These are phyloP conservation scores for Closterium sp. DNA, from an alignment of 139 green algal genomes.

Conservation along the genomic window DNA sequence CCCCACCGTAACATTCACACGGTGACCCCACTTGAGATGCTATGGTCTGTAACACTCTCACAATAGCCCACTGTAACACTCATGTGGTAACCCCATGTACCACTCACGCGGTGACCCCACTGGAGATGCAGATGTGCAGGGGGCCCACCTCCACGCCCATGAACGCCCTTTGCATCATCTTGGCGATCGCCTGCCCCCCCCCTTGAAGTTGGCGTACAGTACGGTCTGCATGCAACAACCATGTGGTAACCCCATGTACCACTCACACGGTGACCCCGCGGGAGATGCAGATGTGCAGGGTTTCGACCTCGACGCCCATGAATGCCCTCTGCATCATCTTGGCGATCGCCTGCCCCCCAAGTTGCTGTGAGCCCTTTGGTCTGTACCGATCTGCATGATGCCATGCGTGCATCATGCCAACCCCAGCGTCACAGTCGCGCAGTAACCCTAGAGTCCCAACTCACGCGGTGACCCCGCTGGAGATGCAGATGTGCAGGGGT, in stretches of 20 bases:
- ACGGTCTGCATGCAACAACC: not conserved
- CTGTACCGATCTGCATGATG: not conserved
- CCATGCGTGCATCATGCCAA: not conserved
- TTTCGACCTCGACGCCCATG: conserved; percentile 37
- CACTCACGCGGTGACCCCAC: conserved; percentile 29
- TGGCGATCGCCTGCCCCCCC: not conserved
- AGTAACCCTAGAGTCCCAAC: too few relatives aligned
- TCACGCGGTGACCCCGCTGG: conserved; percentile 34
- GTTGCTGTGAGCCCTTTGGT: conserved; percentile 29
- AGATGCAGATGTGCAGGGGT: conserved; percentile 35
- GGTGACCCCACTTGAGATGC: too few relatives aligned
- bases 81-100: not conserved
- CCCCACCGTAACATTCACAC: not conserved
- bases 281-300: conserved; percentile 35
- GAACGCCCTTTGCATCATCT: conserved; percentile 41
- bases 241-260: not conserved
- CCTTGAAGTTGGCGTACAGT: not conserved
- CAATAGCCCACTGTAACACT: not conserved
- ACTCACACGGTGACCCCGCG: conserved; percentile 1
- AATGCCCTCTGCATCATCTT: conserved; percentile 44
- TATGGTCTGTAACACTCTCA: too few relatives aligned
- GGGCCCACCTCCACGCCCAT: conserved; percentile 27
- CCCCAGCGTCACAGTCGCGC: not conserved
- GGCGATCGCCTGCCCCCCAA: conserved; percentile 17
- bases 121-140: conserved; percentile 36